Percentiles rank a stretch among this genome's conserved stretches.
Evolutionary conservation across 2,329 filamentous ascomycete species (phyloP).

Genomic region (Fusarium miscanthi): DNA sequence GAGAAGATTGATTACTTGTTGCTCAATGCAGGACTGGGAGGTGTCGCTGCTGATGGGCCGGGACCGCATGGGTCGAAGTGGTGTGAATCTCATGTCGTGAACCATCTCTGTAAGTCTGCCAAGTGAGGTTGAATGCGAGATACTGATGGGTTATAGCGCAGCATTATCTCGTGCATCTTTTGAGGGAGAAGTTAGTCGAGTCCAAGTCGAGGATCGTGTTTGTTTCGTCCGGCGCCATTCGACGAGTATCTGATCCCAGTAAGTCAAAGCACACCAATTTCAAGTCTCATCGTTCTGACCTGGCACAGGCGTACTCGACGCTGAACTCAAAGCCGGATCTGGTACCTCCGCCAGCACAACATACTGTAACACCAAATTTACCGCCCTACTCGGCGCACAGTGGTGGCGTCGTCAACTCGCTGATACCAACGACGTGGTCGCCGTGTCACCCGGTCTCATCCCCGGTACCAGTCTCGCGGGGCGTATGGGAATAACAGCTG

Average conservation of each 20-base stretch:
- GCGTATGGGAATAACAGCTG: conserved; percentile 46
- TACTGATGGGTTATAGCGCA: conserved; percentile 55
- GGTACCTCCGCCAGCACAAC: conserved; percentile 45
- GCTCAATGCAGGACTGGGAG: conserved; percentile 61
- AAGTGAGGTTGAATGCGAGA: background rate
- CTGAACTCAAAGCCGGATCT: conserved; percentile 54
- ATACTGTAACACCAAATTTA: conserved; percentile 62
- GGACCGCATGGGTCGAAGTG: conserved; percentile 58
- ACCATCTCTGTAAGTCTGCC: conserved; percentile 59
- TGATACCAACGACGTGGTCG: conserved; percentile 58
- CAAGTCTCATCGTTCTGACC: background rate
- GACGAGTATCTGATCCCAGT: conserved; percentile 54
- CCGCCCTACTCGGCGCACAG: conserved; percentile 62
- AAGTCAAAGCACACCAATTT: background rate
- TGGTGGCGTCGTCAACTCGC: conserved; percentile 67
- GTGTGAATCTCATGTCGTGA: conserved; percentile 63
- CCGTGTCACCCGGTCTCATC: conserved; percentile 65
- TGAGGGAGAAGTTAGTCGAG: conserved; percentile 59
- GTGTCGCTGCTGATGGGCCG: conserved; percentile 50
- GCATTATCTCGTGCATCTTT: conserved; percentile 63
- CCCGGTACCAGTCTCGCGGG: conserved; percentile 58
- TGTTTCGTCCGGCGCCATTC: conserved; percentile 62
- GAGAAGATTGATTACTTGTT: conserved; percentile 60
- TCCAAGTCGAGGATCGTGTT: conserved; percentile 61
- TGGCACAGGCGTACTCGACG: conserved; percentile 50